phyloP scores from a whole-genome alignment of 495 filamentous ascomycete genomes.

The Podospora tetraspora region DNA sequence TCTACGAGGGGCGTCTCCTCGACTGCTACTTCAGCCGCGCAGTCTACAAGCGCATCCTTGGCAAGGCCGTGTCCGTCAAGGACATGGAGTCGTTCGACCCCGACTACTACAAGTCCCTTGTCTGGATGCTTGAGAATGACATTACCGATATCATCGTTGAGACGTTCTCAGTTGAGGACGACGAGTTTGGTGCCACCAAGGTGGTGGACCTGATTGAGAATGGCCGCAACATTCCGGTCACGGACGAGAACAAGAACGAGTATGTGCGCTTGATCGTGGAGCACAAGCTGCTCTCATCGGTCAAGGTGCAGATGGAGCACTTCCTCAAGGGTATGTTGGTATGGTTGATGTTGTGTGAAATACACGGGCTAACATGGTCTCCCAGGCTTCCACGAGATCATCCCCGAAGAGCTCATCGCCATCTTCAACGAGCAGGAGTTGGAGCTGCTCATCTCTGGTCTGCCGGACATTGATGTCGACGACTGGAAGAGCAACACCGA shows the following conservation, averaged over 20 bases:
- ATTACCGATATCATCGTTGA: slow-evolving; percentile 99
- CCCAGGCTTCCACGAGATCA: slow-evolving; percentile 93
- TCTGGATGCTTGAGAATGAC: slow-evolving; percentile 98
- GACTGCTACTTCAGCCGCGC: slow-evolving; percentile 99
- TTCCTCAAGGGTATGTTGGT: slow-evolving; percentile 76
- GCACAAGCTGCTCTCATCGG: slow-evolving; percentile 82
- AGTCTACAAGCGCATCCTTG: slow-evolving; percentile 95
- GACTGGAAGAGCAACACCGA: slow-evolving; percentile 99
- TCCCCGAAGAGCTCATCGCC: slow-evolving; percentile 85
- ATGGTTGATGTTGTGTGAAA: not conserved
- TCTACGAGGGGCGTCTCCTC: slow-evolving; percentile 92
- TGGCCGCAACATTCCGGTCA: slow-evolving; percentile 87
- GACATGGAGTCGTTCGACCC: slow-evolving; percentile 99
- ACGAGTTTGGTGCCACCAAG: slow-evolving; percentile 84
- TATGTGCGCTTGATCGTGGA: slow-evolving; percentile 94
- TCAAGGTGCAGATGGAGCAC: slow-evolving; percentile 88
- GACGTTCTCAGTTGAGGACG: slow-evolving; percentile 88
- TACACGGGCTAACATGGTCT: slow-evolving; percentile 18
- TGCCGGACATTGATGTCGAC: slow-evolving; percentile 95
- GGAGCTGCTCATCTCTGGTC: slow-evolving; percentile 91
- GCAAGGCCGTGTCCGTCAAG: slow-evolving; percentile 92
- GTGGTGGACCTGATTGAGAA: slow-evolving; percentile 82
- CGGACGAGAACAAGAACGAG: slow-evolving; percentile 97
- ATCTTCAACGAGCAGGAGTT: slow-evolving; percentile 99
- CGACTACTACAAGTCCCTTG: slow-evolving; percentile 97